Conservation (phyloP, 1,139 yeast genomes). For the Candida labiduridarum region DNA sequence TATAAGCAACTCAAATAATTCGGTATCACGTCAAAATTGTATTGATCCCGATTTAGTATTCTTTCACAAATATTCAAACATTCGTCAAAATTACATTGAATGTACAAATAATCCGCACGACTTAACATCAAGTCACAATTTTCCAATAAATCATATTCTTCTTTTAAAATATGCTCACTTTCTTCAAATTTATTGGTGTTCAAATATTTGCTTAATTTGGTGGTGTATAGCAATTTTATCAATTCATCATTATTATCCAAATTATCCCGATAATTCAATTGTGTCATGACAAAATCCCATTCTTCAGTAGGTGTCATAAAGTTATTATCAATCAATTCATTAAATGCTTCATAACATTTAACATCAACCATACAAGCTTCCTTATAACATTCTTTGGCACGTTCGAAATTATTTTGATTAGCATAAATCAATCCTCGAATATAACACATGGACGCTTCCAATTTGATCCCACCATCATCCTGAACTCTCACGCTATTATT, state of each 20-base stretch:
- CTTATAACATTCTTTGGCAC: constrained; percentile 84
- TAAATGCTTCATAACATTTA: constrained; percentile 91
- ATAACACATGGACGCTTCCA: constrained; percentile 87
- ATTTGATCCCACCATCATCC: constrained; percentile 74
- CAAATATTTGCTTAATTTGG: constrained; percentile 73
- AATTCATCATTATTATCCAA: constrained; percentile 78
- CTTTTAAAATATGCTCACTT: constrained; percentile 65
- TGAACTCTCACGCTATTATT: neutral
- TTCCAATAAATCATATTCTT: constrained; percentile 69
- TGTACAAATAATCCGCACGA: constrained; percentile 70
- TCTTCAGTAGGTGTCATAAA: constrained; percentile 85
- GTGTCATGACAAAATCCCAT: constrained; percentile 71
- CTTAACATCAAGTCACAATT: constrained; percentile 72
- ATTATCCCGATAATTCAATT: constrained; percentile 70
- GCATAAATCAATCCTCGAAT: constrained; percentile 84
- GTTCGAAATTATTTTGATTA: constrained; percentile 80
- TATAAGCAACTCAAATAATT: constrained; percentile 81
- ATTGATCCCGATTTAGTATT: constrained; percentile 62
- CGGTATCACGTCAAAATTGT: constrained; percentile 75
- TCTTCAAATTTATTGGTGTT: constrained; percentile 62
- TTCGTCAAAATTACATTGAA: constrained; percentile 78
- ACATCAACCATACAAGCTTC: constrained; percentile 89
- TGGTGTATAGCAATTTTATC: constrained; percentile 72
- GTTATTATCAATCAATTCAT: constrained; percentile 72
- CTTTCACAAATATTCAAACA: constrained; percentile 76